Conservation (phyloP, 371 early-diverging fungal species). For the Lichtheimia corymbifera region DNA sequence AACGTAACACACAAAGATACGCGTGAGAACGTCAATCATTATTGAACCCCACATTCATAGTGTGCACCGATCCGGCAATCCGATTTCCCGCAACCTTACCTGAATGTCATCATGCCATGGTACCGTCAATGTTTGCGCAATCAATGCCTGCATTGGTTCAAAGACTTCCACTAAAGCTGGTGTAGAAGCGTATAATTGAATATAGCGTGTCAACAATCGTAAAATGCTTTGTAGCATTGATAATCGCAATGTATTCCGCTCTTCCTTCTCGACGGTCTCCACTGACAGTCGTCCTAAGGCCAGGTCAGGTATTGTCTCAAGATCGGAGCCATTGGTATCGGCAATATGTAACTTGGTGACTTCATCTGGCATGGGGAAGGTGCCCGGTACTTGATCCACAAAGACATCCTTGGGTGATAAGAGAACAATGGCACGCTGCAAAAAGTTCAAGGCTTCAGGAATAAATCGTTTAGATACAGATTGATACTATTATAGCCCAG, state of each 20-base stretch:
- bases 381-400: slow-evolving; percentile 38
- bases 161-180: slow-evolving; percentile 65
- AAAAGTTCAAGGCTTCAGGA: slow-evolving; percentile 83
- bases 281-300: slow-evolving; percentile 25
- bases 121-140: slow-evolving; percentile 23
- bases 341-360: slow-evolving; percentile 34
- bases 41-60: too few relatives aligned
- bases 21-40: not conserved
- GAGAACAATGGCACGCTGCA: slow-evolving; percentile 50
- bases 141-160: slow-evolving; percentile 42
- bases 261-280: slow-evolving; percentile 23
- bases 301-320: slow-evolving; percentile 16
- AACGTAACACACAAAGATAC: not conserved
- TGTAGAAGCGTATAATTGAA: slow-evolving; percentile 59
- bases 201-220: slow-evolving; percentile 49
- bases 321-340: slow-evolving; percentile 25
- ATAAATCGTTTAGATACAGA: slow-evolving; percentile 76
- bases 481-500: slow-evolving; percentile 56
- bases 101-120: slow-evolving; percentile 37
- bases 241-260: slow-evolving; percentile 19
- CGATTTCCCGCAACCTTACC: slow-evolving; percentile 17
- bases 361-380: slow-evolving; percentile 50
- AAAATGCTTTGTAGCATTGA: slow-evolving; percentile 43
- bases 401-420: slow-evolving; percentile 54
- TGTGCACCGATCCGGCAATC: not conserved